These are phyloP conservation scores for Emericellopsis atlantica DNA, from an alignment of 2,329 filamentous ascomycete genomes.

Conservation along the genomic window DNA sequence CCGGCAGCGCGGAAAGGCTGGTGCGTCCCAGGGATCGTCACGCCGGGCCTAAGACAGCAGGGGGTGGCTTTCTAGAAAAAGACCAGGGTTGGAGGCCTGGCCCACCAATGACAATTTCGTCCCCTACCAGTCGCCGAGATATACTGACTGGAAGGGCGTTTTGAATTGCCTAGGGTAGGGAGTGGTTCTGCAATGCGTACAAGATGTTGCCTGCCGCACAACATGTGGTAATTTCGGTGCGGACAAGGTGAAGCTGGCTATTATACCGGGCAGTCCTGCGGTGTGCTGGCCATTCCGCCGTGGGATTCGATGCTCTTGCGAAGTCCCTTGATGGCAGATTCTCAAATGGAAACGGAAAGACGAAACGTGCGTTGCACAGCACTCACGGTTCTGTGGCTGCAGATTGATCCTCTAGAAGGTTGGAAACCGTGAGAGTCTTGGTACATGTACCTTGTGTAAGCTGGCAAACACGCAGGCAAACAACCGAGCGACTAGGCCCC, in stretches of 20 bases:
- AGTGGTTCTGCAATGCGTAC: background rate
- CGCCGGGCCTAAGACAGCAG: constrained; percentile 4
- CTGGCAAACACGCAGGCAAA: too few relatives aligned
- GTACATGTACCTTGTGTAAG: too few relatives aligned
- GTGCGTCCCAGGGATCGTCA: constrained; percentile 1
- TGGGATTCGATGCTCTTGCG: too few relatives aligned
- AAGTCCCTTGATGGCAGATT: too few relatives aligned
- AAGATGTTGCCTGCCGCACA: background rate
- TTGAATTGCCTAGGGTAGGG: background rate
- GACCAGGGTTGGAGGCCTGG: constrained; percentile 1
- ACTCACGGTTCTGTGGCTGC: too few relatives aligned
- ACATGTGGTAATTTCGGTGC: constrained; percentile 1
- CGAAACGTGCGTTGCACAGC: too few relatives aligned
- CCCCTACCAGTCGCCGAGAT: background rate
- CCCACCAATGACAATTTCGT: background rate
- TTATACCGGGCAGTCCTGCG: constrained; percentile 2
- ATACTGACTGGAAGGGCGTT: background rate
- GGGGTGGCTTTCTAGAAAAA: constrained; percentile 7
- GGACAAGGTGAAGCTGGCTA: constrained; percentile 2
- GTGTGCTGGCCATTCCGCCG: background rate
- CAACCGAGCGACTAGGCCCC: too few relatives aligned
- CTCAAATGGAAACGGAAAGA: too few relatives aligned
- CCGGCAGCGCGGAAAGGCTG: background rate
- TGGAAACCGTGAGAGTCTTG: too few relatives aligned
- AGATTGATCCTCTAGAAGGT: too few relatives aligned